Conservation (phyloP, 1,284 basidiomycete species). For the Phaffia rhodozyma region DNA sequence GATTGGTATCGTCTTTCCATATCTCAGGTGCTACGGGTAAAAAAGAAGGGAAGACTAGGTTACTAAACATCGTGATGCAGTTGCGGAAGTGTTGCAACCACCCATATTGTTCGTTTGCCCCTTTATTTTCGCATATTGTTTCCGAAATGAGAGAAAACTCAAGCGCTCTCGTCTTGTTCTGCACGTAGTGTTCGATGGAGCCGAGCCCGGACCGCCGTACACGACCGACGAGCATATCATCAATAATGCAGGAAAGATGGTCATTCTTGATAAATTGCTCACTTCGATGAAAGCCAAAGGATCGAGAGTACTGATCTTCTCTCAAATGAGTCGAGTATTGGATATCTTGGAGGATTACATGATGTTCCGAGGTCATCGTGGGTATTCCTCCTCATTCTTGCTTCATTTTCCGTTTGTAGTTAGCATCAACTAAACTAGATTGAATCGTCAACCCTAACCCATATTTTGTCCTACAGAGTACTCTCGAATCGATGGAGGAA, state of each 20-base stretch:
- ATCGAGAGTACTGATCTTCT: slow-evolving; percentile 91
- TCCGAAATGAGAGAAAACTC: slow-evolving; percentile 5
- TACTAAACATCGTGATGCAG: slow-evolving; percentile 99
- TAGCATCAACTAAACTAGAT: background rate
- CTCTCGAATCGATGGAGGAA: slow-evolving; percentile 91
- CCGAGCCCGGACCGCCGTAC: slow-evolving; percentile 88
- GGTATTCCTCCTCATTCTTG: slow-evolving; percentile 29
- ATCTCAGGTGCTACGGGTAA: slow-evolving; percentile 67
- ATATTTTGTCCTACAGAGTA: slow-evolving; percentile 49
- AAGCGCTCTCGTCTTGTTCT: no score
- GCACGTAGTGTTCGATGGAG: slow-evolving; percentile 37
- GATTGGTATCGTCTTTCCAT: background rate
- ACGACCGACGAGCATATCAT: slow-evolving; percentile 97
- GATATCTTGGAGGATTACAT: slow-evolving; percentile 98
- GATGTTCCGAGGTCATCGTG: slow-evolving; percentile 78
- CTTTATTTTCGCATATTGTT: background rate
- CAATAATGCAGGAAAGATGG: slow-evolving; percentile 92
- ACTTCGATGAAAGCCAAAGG: slow-evolving; percentile 81
- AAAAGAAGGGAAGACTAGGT: slow-evolving; percentile 94
- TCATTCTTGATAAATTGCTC: slow-evolving; percentile 90
- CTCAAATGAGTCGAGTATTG: slow-evolving; percentile 90
- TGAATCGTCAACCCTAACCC: background rate
- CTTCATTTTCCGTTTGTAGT: background rate
- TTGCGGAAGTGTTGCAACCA: slow-evolving; percentile 50
- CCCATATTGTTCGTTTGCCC: slow-evolving; percentile 38